Evolutionary conservation across 129 eudicot species (phyloP).

Genomic region (Arctium lappa): DNA sequence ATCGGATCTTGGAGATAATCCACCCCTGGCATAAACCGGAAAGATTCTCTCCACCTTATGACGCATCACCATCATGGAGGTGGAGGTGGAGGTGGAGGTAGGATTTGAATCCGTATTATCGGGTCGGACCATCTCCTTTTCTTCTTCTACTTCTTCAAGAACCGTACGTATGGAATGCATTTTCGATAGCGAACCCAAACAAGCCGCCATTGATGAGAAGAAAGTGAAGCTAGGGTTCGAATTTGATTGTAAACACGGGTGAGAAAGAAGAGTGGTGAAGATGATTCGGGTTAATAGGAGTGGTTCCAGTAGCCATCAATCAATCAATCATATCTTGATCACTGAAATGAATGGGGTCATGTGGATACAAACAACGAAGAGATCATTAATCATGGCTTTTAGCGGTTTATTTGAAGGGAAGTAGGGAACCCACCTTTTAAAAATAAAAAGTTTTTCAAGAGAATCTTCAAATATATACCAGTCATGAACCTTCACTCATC

Average conservation of each 20-base stretch:
- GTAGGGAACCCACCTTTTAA: neutral
- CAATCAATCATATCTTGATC: neutral
- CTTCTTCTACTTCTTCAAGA: conserved; percentile 27
- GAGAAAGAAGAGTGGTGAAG: neutral
- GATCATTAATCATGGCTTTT: conserved; percentile 19
- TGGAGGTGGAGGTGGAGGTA: conserved; percentile 26
- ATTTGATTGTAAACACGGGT: neutral
- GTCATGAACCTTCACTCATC: too few relatives aligned
- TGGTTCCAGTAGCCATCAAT: conserved; percentile 7
- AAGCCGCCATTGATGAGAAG: conserved; percentile 32
- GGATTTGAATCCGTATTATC: conserved; percentile 26
- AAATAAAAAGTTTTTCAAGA: neutral
- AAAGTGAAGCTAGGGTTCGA: conserved; percentile 13
- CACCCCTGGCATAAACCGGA: conserved; percentile 64
- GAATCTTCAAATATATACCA: neutral
- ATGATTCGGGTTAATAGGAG: conserved; percentile 11
- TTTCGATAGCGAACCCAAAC: conserved; percentile 26
- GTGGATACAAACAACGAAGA: neutral
- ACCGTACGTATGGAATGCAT: conserved; percentile 32
- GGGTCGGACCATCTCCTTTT: conserved; percentile 14
- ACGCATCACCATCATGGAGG: conserved; percentile 28
- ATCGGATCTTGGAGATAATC: conserved; percentile 40
- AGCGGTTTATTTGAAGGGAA: conserved; percentile 32
- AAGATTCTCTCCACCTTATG: conserved; percentile 53
- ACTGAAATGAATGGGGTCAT: conserved; percentile 9